These are phyloP conservation scores for Bruguiera gymnorhiza DNA, from an alignment of 345 rosid species.

Conservation along the genomic window DNA sequence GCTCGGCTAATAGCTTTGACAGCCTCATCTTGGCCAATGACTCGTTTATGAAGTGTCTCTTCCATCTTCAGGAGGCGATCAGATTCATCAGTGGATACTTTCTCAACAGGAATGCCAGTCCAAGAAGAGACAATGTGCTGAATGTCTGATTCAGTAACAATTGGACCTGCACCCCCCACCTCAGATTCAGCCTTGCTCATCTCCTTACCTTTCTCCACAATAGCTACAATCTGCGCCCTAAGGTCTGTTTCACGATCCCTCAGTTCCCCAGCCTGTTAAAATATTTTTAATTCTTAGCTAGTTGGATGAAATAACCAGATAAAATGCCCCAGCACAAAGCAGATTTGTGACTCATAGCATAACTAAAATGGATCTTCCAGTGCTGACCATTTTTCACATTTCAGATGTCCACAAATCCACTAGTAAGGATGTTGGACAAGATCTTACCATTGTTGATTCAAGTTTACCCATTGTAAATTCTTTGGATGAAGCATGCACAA, in stretches of 20 bases:
- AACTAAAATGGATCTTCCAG: background rate
- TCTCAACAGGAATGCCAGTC: slow-evolving; percentile 99
- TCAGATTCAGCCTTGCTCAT: slow-evolving; percentile 90
- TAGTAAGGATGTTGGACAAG: too few species aligned
- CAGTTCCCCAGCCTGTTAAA: slow-evolving; percentile 81
- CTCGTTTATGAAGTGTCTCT: slow-evolving; percentile 83
- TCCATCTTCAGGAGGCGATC: slow-evolving; percentile 95
- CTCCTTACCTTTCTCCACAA: slow-evolving; percentile 88
- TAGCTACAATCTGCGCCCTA: slow-evolving; percentile 78
- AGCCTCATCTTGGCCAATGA: slow-evolving; percentile 98
- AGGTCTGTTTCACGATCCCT: slow-evolving; percentile 96
- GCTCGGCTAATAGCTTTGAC: slow-evolving; percentile 94
- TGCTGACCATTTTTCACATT: background rate
- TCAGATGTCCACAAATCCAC: too few species aligned
- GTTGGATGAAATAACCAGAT: background rate
- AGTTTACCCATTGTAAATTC: background rate
- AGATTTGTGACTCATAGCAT: background rate
- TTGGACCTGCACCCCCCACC: slow-evolving; percentile 80
- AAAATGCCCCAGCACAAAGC: background rate
- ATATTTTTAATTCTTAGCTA: slow-evolving; percentile 2
- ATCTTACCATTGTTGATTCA: too few species aligned
- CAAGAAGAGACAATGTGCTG: slow-evolving; percentile 91
- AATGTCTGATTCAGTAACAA: slow-evolving; percentile 79
- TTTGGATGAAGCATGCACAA: background rate
- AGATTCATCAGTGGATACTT: slow-evolving; percentile 93